Evolutionary conservation across 2,329 filamentous ascomycete species (phyloP).

Genomic region (Cercospora sp.): DNA sequence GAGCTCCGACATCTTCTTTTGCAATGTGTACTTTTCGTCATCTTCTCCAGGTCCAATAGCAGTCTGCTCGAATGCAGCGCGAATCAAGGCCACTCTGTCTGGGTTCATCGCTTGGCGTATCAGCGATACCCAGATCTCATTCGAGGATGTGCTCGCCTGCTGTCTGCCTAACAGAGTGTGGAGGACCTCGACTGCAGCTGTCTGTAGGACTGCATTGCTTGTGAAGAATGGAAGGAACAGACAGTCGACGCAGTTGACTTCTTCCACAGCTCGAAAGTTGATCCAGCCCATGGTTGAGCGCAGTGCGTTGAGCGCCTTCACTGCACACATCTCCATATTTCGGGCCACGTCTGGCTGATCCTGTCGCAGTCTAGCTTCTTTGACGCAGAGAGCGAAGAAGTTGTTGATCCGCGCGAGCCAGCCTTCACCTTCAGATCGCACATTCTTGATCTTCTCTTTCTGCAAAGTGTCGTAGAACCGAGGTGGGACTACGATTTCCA

Average conservation of each 20-base stretch:
- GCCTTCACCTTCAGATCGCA: constrained; percentile 78
- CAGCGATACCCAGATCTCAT: constrained; percentile 50
- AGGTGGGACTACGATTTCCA: constrained; percentile 88
- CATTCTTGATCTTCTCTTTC: constrained; percentile 65
- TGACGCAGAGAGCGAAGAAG: constrained; percentile 72
- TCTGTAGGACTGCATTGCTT: constrained; percentile 70
- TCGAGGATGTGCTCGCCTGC: constrained; percentile 64
- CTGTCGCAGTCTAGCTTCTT: constrained; percentile 42
- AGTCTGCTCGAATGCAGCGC: constrained; percentile 35
- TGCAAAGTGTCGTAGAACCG: constrained; percentile 68
- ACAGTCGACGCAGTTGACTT: constrained; percentile 67
- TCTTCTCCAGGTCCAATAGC: constrained; percentile 63
- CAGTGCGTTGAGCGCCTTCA: constrained; percentile 76
- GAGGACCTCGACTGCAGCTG: constrained; percentile 55
- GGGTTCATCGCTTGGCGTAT: constrained; percentile 33
- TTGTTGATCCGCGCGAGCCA: constrained; percentile 79
- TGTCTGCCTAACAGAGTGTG: constrained; percentile 44
- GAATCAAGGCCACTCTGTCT: constrained; percentile 37
- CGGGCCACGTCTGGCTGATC: constrained; percentile 59
- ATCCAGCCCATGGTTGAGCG: constrained; percentile 83
- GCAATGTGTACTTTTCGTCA: constrained; percentile 87
- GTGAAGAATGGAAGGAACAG: constrained; percentile 72
- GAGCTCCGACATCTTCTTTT: constrained; percentile 94
- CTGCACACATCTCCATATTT: constrained; percentile 54
- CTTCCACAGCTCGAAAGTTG: constrained; percentile 76